Evolutionary conservation across 306 rosid species (phyloP).

Genomic region (Comarum palustre): DNA sequence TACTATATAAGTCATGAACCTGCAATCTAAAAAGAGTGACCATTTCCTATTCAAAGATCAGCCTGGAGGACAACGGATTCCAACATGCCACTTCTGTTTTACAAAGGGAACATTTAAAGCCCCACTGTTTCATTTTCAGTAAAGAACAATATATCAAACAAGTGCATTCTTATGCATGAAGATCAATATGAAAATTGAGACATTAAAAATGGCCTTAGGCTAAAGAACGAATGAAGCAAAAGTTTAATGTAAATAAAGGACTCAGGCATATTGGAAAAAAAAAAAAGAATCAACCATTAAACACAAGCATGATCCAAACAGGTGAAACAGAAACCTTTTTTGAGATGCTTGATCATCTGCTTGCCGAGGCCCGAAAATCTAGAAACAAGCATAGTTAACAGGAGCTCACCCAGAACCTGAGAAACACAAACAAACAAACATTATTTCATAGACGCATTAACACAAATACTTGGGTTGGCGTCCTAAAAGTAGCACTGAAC

Average conservation of each 20-base stretch:
- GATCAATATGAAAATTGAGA: no score
- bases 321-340: slow-evolving; percentile 4
- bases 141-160: no score
- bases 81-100: neutral
- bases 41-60: neutral
- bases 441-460: neutral
- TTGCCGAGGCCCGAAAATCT: neutral
- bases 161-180: no score
- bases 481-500: neutral
- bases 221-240: neutral
- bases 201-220: neutral
- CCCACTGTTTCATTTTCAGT: no score
- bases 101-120: neutral
- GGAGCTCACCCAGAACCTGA: neutral
- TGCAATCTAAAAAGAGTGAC: neutral
- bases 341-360: slow-evolving; percentile 4
- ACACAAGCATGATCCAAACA: neutral
- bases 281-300: neutral
- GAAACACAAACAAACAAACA: neutral
- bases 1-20: neutral
- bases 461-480: slow-evolving; percentile 5
- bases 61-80: neutral
- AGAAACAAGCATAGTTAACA: slow-evolving; percentile 2
- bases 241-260: neutral
- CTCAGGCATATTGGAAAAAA: neutral